Conservation (phyloP, 805 yeast species). For the Candida patagonica region DNA sequence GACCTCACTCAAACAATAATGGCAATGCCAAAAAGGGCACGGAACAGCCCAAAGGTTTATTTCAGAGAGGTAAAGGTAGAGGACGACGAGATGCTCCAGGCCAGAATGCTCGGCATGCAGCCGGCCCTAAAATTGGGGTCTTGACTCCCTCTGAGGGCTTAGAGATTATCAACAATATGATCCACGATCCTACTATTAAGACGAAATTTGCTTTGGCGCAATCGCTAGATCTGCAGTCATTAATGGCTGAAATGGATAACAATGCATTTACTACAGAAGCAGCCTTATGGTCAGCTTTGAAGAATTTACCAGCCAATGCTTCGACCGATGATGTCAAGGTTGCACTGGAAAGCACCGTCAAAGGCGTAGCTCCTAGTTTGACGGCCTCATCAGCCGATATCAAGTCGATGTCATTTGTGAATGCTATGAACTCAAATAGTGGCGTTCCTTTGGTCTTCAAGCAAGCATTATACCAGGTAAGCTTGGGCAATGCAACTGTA, state of each 20-base stretch:
- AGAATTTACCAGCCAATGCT: not conserved
- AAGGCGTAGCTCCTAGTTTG: not conserved
- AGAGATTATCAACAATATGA: conserved; percentile 2
- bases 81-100: too few species aligned
- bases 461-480: conserved; percentile 2
- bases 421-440: conserved; percentile 4
- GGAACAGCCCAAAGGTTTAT: too few species aligned
- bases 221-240: not conserved
- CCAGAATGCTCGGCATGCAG: too few species aligned
- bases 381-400: not conserved
- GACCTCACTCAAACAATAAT: too few species aligned
- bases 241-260: not conserved
- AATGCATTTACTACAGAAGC: conserved; percentile 1
- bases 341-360: not conserved
- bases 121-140: too few species aligned
- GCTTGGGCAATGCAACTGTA: conserved; percentile 2
- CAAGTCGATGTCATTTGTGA: not conserved
- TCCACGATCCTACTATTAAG: conserved; percentile 1
- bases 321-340: not conserved
- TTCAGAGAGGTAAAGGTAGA: too few species aligned
- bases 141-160: conserved; percentile 2
- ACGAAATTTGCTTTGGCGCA: not conserved
- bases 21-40: too few species aligned
- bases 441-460: not conserved
- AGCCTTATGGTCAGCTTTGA: conserved; percentile 1